Evolutionary conservation across 1,284 basidiomycete species (phyloP).

Genomic region (Puccinia horiana): DNA sequence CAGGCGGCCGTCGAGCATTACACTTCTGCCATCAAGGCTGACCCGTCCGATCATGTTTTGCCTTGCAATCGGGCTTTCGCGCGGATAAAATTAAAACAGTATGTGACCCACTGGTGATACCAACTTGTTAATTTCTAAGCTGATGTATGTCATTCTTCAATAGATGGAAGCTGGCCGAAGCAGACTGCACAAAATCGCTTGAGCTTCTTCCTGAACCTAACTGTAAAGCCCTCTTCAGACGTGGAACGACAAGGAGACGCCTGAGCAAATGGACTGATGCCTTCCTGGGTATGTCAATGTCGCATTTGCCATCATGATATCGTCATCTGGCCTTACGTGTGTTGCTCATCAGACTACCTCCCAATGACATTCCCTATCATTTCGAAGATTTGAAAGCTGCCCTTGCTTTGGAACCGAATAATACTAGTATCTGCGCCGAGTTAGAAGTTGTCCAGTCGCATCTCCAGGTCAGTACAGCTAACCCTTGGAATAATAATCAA

Average conservation of each 20-base stretch:
- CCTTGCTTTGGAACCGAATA: constrained; percentile 5
- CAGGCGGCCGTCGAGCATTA: constrained; percentile 22
- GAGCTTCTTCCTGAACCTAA: constrained; percentile 17
- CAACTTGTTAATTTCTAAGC: no score
- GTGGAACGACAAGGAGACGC: constrained; percentile 15
- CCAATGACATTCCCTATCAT: neutral
- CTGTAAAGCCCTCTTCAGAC: constrained; percentile 36
- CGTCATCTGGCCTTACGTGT: neutral
- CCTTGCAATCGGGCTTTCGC: constrained; percentile 31
- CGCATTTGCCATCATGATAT: neutral
- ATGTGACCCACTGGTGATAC: neutral
- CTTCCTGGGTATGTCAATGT: neutral
- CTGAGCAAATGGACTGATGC: constrained; percentile 30
- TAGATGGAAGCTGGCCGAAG: constrained; percentile 31
- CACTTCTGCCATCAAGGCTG: constrained; percentile 25
- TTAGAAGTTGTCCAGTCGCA: neutral
- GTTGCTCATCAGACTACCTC: constrained; percentile 11
- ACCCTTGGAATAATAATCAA: neutral
- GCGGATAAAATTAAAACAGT: constrained; percentile 16
- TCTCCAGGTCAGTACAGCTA: neutral
- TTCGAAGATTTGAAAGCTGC: constrained; percentile 16
- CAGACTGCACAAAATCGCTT: constrained; percentile 22
- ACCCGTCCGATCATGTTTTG: constrained; percentile 17
- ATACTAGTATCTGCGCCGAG: constrained; percentile 14
- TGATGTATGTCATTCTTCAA: neutral